Evolutionary conservation across 83 land plant species (phyloP).

Genomic region (Picea engelmannii): DNA sequence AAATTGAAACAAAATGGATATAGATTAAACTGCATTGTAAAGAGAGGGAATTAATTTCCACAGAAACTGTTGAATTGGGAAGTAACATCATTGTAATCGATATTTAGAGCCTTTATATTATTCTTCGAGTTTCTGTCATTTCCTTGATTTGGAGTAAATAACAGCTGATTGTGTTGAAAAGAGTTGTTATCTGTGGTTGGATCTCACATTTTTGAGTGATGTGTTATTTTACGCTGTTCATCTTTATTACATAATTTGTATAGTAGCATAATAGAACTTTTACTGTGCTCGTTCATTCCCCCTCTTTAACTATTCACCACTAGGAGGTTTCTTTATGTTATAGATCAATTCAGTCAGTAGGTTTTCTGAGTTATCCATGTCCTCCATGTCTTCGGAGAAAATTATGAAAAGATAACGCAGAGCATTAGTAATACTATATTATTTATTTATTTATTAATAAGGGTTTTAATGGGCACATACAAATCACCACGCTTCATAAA

Average conservation of each 20-base stretch:
- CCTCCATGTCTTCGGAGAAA: background rate
- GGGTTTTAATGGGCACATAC: background rate
- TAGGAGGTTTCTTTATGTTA: background rate
- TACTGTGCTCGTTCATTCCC: no score
- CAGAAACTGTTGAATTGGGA: background rate
- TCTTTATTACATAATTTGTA: no score
- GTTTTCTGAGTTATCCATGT: background rate
- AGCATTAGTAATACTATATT: background rate
- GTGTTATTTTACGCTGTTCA: no score
- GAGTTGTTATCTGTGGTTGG: no score
- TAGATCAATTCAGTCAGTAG: background rate
- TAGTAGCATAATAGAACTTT: no score
- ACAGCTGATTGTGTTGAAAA: no score
- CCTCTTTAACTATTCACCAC: no score
- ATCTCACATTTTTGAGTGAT: no score
- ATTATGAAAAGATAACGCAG: background rate
- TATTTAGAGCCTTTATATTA: no score
- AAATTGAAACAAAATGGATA: background rate
- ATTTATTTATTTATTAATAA: no score
- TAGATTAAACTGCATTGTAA: background rate
- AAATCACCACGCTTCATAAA: background rate
- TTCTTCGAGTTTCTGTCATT: no score
- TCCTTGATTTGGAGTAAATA: background rate
- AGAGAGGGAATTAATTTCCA: background rate
- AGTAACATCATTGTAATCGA: background rate